Percentiles rank a stretch among this genome's conserved stretches.
phyloP scores from a whole-genome alignment of 495 filamentous ascomycete genomes.

The Talaromyces wortmannii region DNA sequence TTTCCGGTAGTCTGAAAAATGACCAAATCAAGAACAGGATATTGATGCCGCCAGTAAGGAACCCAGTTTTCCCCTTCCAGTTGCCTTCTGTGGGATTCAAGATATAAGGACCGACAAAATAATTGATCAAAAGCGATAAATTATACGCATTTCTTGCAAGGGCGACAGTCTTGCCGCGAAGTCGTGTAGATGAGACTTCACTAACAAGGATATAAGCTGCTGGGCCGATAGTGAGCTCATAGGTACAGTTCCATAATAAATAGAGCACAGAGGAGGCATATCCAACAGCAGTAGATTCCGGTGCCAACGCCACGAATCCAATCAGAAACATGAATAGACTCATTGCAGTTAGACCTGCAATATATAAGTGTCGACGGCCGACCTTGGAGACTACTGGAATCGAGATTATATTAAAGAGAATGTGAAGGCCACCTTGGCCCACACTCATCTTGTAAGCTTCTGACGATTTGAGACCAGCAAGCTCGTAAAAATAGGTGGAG shows the following conservation, averaged over 20 bases:
- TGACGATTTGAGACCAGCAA: constrained; percentile 22
- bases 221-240: constrained; percentile 58
- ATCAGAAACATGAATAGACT: constrained; percentile 33
- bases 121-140: constrained; percentile 18
- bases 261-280: constrained; percentile 24
- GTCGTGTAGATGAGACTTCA: constrained; percentile 55
- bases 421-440: constrained; percentile 26
- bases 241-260: constrained; percentile 37
- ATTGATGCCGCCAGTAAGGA: constrained; percentile 24
- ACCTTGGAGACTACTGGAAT: constrained; percentile 40
- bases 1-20: constrained; percentile 38
- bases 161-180: constrained; percentile 58
- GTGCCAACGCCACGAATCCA: constrained; percentile 22
- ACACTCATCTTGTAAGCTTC: constrained; percentile 19
- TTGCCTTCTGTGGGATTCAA: constrained; percentile 33
- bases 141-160: constrained; percentile 56
- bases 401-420: constrained; percentile 42
- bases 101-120: constrained; percentile 25
- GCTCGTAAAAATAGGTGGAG: constrained; percentile 36
- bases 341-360: constrained; percentile 38
- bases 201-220: constrained; percentile 60
- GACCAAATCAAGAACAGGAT: constrained; percentile 22
- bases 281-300: constrained; percentile 12
- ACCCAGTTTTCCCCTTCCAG: constrained; percentile 31
- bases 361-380: constrained; percentile 45